These are phyloP conservation scores for Rosa multiflora DNA, from an alignment of 306 rosid genomes.

Conservation along the genomic window DNA sequence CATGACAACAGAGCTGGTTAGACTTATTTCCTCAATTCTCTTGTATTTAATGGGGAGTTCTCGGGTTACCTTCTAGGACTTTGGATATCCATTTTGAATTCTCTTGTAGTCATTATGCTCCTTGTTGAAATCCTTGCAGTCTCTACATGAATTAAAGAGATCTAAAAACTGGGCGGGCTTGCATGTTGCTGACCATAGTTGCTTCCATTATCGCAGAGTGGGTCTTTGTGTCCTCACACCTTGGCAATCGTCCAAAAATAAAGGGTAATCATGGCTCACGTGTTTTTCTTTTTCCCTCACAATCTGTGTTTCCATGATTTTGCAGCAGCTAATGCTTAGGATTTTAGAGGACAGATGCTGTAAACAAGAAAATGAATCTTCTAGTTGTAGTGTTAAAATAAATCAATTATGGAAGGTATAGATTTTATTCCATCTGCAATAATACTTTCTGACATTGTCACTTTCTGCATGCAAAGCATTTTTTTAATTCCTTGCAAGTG, in stretches of 20 bases:
- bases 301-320: conserved; percentile 16
- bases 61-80: conserved; percentile 4
- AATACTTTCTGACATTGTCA: not conserved
- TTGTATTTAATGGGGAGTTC: not conserved
- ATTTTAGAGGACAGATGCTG: conserved; percentile 40
- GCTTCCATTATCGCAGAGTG: conserved; percentile 87
- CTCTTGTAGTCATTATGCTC: conserved; percentile 10
- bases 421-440: not conserved
- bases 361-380: conserved; percentile 27
- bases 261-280: not conserved
- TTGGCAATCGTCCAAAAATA: not conserved
- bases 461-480: not conserved
- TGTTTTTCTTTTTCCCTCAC: conserved; percentile 1
- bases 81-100: conserved; percentile 8
- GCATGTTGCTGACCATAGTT: conserved; percentile 79
- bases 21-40: not conserved
- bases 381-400: conserved; percentile 29
- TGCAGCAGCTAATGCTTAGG: conserved; percentile 67
- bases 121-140: conserved; percentile 40
- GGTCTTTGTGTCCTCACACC: conserved; percentile 30
- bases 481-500: not conserved
- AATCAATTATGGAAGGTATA: conserved; percentile 62
- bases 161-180: conserved; percentile 74
- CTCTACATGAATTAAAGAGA: conserved; percentile 55
- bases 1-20: conserved; percentile 71